Evolutionary conservation across 2,329 filamentous ascomycete genomes (phyloP), one percentile per base, ranked within the genome.

Genomic region (Sphaceloma murrayae): DNA sequence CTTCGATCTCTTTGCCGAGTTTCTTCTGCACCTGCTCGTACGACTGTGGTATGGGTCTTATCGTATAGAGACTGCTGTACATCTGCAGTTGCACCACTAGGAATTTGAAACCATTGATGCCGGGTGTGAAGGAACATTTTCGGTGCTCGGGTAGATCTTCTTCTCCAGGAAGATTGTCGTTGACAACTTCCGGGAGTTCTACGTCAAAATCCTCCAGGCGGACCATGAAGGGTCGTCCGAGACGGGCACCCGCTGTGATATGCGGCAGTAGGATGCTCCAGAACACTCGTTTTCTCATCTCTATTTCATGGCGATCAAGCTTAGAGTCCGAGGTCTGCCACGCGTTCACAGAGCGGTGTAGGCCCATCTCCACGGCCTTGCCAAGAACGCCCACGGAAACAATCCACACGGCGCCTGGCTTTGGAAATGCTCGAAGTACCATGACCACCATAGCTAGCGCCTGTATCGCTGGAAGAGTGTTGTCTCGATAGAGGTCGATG

Each of bases 261-360:
- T 78, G 72, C 10, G 87, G 69, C 4, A 73, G 68, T 30, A 87
- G 63, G 8, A 88, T 69, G 4, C 71, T 71, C 82, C 84, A 93
- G 68, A 85, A 93, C 1, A 79, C 71, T 11, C 85, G 73, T 63
- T 88, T 88, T 17, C 85, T 74, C 61, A 88, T 72, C 58, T 93
- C 85, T 48, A 83, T 75, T 4, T 82, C 75, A 54, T 69, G 73
- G 36, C 65, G 59, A 1, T 85, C 67, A 18, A 65, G 56, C 52
- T 66, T 70, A 16, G 64, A 58, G 21, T 63, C 64, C 2, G 58
- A 53, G 10, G 67, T 59, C 13, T 64, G 62, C 69, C 74, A 77
- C 34, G 72, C 70, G 51, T 77, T 80, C 9, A 73, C 70, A n/a
- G 78, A 79, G 30, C 84, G 73, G 58, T 93, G 83, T 27, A 91